Evolutionary conservation across 2,329 filamentous ascomycete species (phyloP), one percentile per base, ranked within the genome.

Genomic region (Penicillium palitans): DNA sequence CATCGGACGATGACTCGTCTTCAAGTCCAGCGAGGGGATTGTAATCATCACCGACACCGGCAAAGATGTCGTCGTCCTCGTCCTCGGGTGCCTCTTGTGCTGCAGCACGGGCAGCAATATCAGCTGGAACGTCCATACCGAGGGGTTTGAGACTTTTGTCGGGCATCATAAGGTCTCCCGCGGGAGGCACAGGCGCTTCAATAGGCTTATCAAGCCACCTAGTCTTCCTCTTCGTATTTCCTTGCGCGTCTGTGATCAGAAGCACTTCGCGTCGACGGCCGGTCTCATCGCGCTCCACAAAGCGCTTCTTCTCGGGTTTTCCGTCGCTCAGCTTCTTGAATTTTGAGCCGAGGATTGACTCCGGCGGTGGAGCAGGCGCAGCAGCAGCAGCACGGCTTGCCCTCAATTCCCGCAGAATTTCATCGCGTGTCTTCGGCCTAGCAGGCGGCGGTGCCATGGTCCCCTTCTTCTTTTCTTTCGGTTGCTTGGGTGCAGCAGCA

Each of bases 11-110:
- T 45, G 74, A 74, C 27, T 80, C 80, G n/a, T 81, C 79, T 8
- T 76, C 78, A 4, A 83, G 65, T 31, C 78, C 80, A 8, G 78
- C 84, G 40, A 88, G 78, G 2, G 85, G 86, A 62, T 88, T 80
- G 68, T 87, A 88, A 47, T 83, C 82, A 6, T 78, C 79, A 2
- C 84, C 85, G 3, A 83, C 83, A 2, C 83, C 85, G 40, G 78
- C 82, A 63, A 88, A 88, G 49, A 88, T 88, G 67, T 87, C 84
- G 29, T 83, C 83, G 41, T 86, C 83, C 6, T 83, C 80, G 2
- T 81, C 76, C 45, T 77, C 71, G 21, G 68, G 62, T 19, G 68
- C 58, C 42, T 64, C 61, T 47, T 65, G 29, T 24, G 70, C 69
- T 29, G 71, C 69, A 46, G 68, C 68, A 56, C 70, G 74, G 3